phyloP scores from a whole-genome alignment of 768 basidiomycete genomes.

The Vararia minispora region DNA sequence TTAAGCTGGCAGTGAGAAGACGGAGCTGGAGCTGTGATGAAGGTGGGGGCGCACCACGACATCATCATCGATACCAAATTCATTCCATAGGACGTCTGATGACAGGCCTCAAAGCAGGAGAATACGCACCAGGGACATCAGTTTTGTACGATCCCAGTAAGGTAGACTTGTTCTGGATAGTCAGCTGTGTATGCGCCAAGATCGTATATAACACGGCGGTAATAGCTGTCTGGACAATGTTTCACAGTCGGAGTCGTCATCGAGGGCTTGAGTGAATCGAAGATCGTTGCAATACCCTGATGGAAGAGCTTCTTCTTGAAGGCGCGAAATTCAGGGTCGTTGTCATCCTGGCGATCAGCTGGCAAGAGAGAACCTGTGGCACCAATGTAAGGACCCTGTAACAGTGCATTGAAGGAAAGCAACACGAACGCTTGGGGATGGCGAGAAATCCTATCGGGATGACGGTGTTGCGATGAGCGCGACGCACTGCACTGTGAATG shows the following conservation, averaged over 20 bases:
- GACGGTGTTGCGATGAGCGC: constrained; percentile 1
- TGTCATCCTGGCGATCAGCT: neutral
- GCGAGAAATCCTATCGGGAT: neutral
- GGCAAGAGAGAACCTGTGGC: neutral
- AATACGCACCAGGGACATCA: constrained; percentile 6
- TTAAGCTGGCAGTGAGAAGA: neutral
- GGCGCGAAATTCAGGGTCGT: neutral
- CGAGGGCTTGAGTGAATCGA: neutral
- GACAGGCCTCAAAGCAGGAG: neutral
- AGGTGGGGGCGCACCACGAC: neutral
- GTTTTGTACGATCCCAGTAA: constrained; percentile 4
- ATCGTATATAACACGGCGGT: constrained; percentile 2
- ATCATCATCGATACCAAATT: constrained; percentile 1
- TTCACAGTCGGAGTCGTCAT: neutral
- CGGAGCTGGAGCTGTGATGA: neutral
- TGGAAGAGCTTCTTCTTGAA: neutral
- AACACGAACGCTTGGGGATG: neutral
- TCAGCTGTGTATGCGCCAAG: constrained; percentile 8
- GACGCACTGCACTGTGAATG: neutral
- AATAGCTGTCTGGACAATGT: constrained; percentile 6
- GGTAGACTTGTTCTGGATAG: constrained; percentile 6
- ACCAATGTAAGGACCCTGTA: neutral
- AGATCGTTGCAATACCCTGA: neutral
- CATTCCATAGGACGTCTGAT: neutral
- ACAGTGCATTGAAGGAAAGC: neutral